phyloP scores from a whole-genome alignment of 108 stramenopile species.

The Nitzschia putrida region DNA sequence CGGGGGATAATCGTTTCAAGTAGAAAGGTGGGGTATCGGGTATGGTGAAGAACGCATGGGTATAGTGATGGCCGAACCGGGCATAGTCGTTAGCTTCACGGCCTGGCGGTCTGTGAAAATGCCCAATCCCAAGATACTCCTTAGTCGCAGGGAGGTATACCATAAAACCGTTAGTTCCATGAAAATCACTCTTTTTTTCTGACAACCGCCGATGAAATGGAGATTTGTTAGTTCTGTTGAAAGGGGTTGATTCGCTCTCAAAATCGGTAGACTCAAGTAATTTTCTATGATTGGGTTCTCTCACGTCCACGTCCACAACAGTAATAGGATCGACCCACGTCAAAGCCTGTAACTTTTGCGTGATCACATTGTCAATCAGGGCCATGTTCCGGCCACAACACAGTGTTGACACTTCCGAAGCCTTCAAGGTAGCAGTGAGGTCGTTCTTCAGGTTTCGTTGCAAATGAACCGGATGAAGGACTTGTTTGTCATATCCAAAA shows the following conservation, averaged over 20 bases:
- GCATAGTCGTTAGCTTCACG: constrained; percentile 69
- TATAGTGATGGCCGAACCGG: constrained; percentile 88
- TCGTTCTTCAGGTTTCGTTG: background rate
- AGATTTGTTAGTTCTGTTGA: background rate
- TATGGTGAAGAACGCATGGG: constrained; percentile 58
- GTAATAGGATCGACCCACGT: constrained; percentile 90
- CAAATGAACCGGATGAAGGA: constrained; percentile 67
- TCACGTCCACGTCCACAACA: constrained; percentile 59
- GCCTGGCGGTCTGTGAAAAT: constrained; percentile 81
- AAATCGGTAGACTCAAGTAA: background rate
- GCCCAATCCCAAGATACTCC: constrained; percentile 81
- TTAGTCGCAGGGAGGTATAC: constrained; percentile 52
- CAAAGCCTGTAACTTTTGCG: constrained; percentile 54
- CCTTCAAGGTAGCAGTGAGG: constrained; percentile 54
- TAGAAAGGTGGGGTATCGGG: constrained; percentile 38
- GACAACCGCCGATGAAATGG: constrained; percentile 1
- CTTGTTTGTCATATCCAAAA: constrained; percentile 87
- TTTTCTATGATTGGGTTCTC: constrained; percentile 17
- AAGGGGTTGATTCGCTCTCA: background rate
- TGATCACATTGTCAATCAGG: constrained; percentile 48
- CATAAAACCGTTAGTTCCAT: constrained; percentile 87
- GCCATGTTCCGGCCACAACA: constrained; percentile 90
- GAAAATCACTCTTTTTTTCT: constrained; percentile 54
- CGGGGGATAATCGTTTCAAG: constrained; percentile 65
- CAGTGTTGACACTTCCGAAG: constrained; percentile 74